Percentiles rank a stretch among this genome's conserved stretches.
These are phyloP conservation scores for Inonotus hispidus DNA, from an alignment of 1,284 basidiomycete genomes.

Conservation along the genomic window DNA sequence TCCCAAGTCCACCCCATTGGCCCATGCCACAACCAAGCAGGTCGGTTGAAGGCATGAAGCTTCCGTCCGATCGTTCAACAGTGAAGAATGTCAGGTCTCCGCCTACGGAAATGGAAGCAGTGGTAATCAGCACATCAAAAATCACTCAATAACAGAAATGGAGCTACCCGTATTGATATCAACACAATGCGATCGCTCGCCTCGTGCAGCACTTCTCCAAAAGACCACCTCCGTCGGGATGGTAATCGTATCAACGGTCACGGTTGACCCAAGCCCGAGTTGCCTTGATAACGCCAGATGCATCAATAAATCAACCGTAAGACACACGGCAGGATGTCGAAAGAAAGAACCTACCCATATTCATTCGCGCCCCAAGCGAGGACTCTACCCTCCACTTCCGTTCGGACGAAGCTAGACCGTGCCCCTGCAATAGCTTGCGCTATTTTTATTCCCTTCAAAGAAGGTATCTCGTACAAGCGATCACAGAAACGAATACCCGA, in stretches of 20 bases:
- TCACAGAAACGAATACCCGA: constrained; percentile 67
- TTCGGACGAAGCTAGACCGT: constrained; percentile 69
- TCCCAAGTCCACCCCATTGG: constrained; percentile 84
- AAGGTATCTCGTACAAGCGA: constrained; percentile 75
- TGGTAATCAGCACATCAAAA: constrained; percentile 11
- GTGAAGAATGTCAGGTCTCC: constrained; percentile 78
- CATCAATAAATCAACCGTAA: neutral
- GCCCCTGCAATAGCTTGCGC: constrained; percentile 73
- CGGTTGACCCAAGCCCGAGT: constrained; percentile 71
- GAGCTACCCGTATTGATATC: constrained; percentile 59
- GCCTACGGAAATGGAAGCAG: constrained; percentile 35
- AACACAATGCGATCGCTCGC: constrained; percentile 56
- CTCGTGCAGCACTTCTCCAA: constrained; percentile 49
- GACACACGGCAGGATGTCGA: no score
- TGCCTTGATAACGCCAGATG: constrained; percentile 44
- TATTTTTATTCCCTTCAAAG: constrained; percentile 57
- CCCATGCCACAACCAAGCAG: constrained; percentile 82
- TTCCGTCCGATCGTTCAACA: constrained; percentile 52
- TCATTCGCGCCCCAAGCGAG: constrained; percentile 90
- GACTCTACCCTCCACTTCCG: constrained; percentile 61
- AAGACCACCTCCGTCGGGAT: constrained; percentile 85
- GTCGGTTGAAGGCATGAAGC: constrained; percentile 49
- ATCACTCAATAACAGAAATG: neutral
- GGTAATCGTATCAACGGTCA: constrained; percentile 68
- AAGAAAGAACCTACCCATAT: constrained; percentile 49